Percentiles rank a stretch among this genome's conserved stretches.
Evolutionary conservation across 371 early-diverging fungal species (phyloP).

Genomic region (Apophysomyces variabilis): DNA sequence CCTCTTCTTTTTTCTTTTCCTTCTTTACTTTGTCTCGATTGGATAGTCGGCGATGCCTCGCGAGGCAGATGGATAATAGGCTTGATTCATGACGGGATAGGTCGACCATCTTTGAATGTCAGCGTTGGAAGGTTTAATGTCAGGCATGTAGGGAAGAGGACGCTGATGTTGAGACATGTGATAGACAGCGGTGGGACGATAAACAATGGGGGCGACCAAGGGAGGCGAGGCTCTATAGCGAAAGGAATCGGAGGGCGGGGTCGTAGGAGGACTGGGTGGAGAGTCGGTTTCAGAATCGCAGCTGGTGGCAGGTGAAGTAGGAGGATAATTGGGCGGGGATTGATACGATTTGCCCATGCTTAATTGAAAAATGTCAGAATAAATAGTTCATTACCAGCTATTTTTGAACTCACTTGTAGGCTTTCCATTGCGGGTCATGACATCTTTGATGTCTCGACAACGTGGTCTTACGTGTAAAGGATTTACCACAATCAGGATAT

Average conservation of each 20-base stretch:
- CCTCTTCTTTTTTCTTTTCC: no score
- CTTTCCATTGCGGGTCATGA: slow-evolving; percentile 33
- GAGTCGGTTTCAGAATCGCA: slow-evolving; percentile 46
- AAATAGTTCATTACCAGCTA: slow-evolving; percentile 3
- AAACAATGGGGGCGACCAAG: slow-evolving; percentile 26
- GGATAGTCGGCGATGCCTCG: slow-evolving; percentile 9
- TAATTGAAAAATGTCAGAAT: slow-evolving; percentile 8
- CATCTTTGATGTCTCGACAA: slow-evolving; percentile 63
- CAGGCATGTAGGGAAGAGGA: not conserved
- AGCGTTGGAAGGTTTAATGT: not conserved
- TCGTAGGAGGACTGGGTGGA: slow-evolving; percentile 29
- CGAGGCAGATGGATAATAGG: slow-evolving; percentile 4
- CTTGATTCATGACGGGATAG: not conserved
- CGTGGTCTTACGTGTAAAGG: slow-evolving; percentile 67
- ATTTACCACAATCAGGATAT: slow-evolving; percentile 51
- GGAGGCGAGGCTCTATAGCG: slow-evolving; percentile 23
- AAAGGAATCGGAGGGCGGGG: slow-evolving; percentile 26
- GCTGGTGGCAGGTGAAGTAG: slow-evolving; percentile 23
- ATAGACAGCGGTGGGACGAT: slow-evolving; percentile 16
- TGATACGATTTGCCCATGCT: slow-evolving; percentile 25
- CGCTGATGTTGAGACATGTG: slow-evolving; percentile 13
- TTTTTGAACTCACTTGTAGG: slow-evolving; percentile 24
- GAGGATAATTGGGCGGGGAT: slow-evolving; percentile 22
- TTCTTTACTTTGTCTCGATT: slow-evolving; percentile 1
- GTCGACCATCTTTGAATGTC: slow-evolving; percentile 8